Conservation (phyloP, 73 alveolate species). For the Paramecium primaurelia region DNA sequence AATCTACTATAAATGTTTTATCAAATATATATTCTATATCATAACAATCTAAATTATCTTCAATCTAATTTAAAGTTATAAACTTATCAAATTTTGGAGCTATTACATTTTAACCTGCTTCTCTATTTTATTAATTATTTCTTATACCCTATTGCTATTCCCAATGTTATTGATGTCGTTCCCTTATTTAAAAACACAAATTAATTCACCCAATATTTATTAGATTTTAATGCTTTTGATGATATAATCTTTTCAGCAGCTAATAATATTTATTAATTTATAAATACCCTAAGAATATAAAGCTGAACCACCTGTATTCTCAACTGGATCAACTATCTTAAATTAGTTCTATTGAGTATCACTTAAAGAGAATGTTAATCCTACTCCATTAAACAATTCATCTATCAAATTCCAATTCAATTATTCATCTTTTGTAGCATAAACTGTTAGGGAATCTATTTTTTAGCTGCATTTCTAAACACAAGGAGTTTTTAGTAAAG, state of each 20-base stretch:
- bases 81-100: background rate
- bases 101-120: background rate
- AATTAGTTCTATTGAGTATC: background rate
- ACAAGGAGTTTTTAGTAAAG: background rate
- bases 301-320: background rate
- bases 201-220: conserved; percentile 5
- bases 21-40: background rate
- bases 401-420: background rate
- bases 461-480: background rate
- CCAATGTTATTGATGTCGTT: background rate
- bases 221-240: background rate
- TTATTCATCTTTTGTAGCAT: background rate
- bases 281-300: background rate
- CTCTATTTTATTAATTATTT: background rate
- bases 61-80: background rate
- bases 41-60: background rate
- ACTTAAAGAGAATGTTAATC: background rate
- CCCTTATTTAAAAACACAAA: background rate
- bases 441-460: background rate
- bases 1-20: background rate
- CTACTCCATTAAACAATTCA: background rate
- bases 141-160: background rate
- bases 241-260: background rate
- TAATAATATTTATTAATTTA: background rate
- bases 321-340: background rate